A percentile compares a stretch with the other conserved stretches of the same genome.
Conservation (phyloP, 768 basidiomycete genomes). For the Gautieria morchelliformis region DNA sequence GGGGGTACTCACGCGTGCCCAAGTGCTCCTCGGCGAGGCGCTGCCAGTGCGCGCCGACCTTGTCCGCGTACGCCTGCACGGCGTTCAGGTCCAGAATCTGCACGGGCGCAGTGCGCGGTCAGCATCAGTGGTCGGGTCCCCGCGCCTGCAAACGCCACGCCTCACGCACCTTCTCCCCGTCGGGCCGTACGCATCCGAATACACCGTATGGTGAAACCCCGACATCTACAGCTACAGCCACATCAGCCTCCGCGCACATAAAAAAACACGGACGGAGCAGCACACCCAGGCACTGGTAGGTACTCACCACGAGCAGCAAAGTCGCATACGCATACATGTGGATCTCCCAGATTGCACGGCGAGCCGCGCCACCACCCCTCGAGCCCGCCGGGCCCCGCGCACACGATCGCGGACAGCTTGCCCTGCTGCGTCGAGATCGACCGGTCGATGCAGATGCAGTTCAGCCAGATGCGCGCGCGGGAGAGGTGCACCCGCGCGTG, state of each 20-base stretch:
- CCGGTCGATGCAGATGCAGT: conserved; percentile 66
- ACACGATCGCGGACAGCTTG: conserved; percentile 66
- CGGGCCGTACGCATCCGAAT: conserved; percentile 63
- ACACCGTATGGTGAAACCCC: conserved; percentile 63
- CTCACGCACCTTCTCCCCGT: conserved; percentile 48
- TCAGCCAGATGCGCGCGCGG: conserved; percentile 64
- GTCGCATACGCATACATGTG: conserved; percentile 42
- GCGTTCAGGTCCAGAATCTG: conserved; percentile 59
- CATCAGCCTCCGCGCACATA: background rate
- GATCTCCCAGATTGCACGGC: conserved; percentile 15
- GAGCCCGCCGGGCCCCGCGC: conserved; percentile 13
- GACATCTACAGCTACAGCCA: conserved; percentile 18
- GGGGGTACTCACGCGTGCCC: conserved; percentile 28
- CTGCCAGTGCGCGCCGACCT: background rate
- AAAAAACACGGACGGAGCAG: too few relatives aligned
- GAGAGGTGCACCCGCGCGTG: conserved; percentile 64
- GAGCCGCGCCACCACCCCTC: conserved; percentile 1
- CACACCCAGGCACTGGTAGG: conserved; percentile 28
- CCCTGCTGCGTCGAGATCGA: conserved; percentile 70
- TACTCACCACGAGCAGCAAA: conserved; percentile 37
- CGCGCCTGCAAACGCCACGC: too few relatives aligned
- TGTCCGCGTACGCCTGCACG: conserved; percentile 22
- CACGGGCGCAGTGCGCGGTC: too few relatives aligned
- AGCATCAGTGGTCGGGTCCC: too few relatives aligned
- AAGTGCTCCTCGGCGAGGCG: background rate